phyloP scores from a whole-genome alignment of 2,329 filamentous ascomycete species.

The Paraphoma sp. region DNA sequence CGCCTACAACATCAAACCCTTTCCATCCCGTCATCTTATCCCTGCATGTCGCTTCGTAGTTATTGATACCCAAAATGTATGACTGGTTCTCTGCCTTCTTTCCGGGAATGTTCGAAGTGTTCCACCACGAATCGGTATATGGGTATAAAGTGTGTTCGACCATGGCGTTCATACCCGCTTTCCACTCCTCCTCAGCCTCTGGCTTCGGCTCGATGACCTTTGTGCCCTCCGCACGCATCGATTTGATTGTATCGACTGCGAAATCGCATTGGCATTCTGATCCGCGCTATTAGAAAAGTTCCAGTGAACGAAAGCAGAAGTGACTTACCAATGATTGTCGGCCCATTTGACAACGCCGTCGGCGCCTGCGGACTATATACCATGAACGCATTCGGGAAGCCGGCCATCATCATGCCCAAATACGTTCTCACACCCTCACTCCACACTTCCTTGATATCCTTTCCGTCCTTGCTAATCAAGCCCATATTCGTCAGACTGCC shows the following conservation, averaged over 20 bases:
- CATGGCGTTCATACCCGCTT: conserved; percentile 41
- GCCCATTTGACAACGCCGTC: conserved; percentile 54
- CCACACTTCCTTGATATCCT: conserved; percentile 47
- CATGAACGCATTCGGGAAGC: conserved; percentile 48
- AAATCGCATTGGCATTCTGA: conserved; percentile 48
- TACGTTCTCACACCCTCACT: conserved; percentile 46
- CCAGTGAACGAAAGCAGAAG: no score
- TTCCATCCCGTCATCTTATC: conserved; percentile 28
- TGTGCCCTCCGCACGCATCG: conserved; percentile 34
- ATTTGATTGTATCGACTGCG: conserved; percentile 47
- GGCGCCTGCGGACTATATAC: conserved; percentile 54
- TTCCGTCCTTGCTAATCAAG: conserved; percentile 37
- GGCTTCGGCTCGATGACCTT: conserved; percentile 44
- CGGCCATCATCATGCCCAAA: conserved; percentile 48
- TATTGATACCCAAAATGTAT: conserved; percentile 44
- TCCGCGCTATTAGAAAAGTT: background rate
- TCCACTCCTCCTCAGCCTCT: conserved; percentile 51
- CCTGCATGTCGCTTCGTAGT: conserved; percentile 25
- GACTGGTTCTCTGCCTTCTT: conserved; percentile 51
- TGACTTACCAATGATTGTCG: conserved; percentile 41
- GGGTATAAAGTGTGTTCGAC: conserved; percentile 43
- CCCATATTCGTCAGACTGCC: conserved; percentile 45
- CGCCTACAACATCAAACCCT: conserved; percentile 29
- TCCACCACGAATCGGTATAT: conserved; percentile 51
- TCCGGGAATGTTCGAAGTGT: conserved; percentile 49